phyloP scores from a whole-genome alignment of 495 filamentous ascomycete species.

The Lineolata rhizophorae region DNA sequence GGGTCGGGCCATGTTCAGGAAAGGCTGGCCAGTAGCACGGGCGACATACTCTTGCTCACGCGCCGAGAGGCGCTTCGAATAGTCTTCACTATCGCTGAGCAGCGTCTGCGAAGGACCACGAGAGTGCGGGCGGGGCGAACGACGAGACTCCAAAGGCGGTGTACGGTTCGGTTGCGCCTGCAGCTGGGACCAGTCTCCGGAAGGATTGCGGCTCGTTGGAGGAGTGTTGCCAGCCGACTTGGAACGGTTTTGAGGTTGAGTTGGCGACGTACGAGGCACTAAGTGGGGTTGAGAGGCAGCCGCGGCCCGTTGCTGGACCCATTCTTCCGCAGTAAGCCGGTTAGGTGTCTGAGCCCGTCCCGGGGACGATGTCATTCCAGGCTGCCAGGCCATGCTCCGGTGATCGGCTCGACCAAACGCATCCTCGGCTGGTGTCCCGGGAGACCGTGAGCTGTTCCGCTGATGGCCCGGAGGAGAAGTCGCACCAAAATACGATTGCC shows the following conservation, averaged over 20 bases:
- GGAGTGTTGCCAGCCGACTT: conserved; percentile 14
- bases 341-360: conserved; percentile 13
- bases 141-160: conserved; percentile 7
- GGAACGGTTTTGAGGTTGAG: conserved; percentile 17
- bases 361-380: conserved; percentile 21
- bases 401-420: conserved; percentile 4
- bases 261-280: conserved; percentile 19
- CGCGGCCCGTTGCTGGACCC: conserved; percentile 63
- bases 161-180: conserved; percentile 6
- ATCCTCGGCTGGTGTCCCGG: background rate
- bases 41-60: conserved; percentile 86
- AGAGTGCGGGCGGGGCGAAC: conserved; percentile 8
- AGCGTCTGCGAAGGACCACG: conserved; percentile 5
- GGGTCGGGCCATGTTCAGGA: conserved; percentile 38
- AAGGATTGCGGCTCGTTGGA: conserved; percentile 21
- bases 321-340: conserved; percentile 46
- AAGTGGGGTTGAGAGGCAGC: conserved; percentile 31
- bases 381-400: conserved; percentile 43
- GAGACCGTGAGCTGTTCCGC: background rate
- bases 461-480: background rate
- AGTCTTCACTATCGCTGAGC: too few relatives aligned
- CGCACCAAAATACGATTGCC: too few relatives aligned
- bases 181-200: conserved; percentile 31
- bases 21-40: conserved; percentile 60
- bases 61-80: too few relatives aligned